Percentiles rank a stretch among this genome's conserved stretches.
phyloP scores from a whole-genome alignment of 2,329 filamentous ascomycete species.

The Acrocalymma vagum region DNA sequence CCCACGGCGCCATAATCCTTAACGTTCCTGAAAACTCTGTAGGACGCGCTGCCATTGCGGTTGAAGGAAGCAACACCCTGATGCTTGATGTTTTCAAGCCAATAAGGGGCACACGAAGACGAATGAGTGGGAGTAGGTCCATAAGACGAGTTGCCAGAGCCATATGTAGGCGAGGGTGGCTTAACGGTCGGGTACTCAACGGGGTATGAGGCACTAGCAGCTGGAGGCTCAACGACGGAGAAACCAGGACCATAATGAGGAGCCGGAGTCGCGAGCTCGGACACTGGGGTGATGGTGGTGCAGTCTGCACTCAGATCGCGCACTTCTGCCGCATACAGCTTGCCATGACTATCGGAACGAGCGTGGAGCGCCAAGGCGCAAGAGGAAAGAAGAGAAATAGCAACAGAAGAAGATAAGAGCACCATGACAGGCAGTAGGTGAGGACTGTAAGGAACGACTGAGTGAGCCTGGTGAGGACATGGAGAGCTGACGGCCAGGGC shows the following conservation, averaged over 20 bases:
- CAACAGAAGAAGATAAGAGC: constrained; percentile 10
- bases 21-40: constrained; percentile 53
- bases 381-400: constrained; percentile 16
- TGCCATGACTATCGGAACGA: constrained; percentile 21
- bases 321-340: too few species aligned
- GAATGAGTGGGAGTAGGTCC: constrained; percentile 18
- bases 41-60: constrained; percentile 43
- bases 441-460: constrained; percentile 17
- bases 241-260: too few species aligned
- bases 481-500: constrained; percentile 5
- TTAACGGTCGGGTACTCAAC: too few species aligned
- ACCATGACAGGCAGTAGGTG: constrained; percentile 9
- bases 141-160: constrained; percentile 11
- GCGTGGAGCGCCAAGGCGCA: constrained; percentile 24
- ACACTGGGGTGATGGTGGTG: too few species aligned
- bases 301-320: too few species aligned
- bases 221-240: too few species aligned
- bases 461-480: constrained; percentile 2
- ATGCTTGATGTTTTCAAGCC: constrained; percentile 52
- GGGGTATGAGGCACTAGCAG: too few species aligned
- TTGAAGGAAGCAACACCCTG: constrained; percentile 52
- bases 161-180: too few species aligned
- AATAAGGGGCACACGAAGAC: constrained; percentile 43
- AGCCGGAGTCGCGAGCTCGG: too few species aligned
- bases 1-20: constrained; percentile 52